Evolutionary conservation across 2,329 filamentous ascomycete genomes (phyloP), one percentile per base, ranked within the genome.

Genomic region (Cadophora gregata): DNA sequence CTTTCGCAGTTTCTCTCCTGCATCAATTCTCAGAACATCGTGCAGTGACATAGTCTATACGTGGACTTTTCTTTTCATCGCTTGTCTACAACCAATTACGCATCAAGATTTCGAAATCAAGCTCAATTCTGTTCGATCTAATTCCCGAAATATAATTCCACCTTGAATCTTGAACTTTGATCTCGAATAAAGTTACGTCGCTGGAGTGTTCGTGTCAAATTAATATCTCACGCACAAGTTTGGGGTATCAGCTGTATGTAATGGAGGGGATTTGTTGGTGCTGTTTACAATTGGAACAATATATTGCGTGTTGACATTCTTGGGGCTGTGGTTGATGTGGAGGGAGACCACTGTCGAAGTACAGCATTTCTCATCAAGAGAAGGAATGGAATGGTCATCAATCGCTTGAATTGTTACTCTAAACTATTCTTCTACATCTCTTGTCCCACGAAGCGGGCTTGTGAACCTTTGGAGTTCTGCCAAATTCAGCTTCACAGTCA

Each of bases 201-300:
- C 79, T 85, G 68, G 73, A 69, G 0, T 83, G 85, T 68, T 71
- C 88, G 5, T 88, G 86, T 74, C 69, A 84, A 14, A 78, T 85
- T 14, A 79, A 86, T 0, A 55, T 80, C 36, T 84, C 85, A 5
- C 77, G 79, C 0, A 24, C 76, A 14, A 71, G 71, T 1, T 78
- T 82, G 1, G 85, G 85, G 0, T 87, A 80, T 67, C 75, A 78
- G 45, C 74, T 87, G 1, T 77, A 81, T 24, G 76, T 79, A 63
- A 80, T 60, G 78, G 77, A 70, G 64, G 77, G 45, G 86, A 88
- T 71, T 72, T 85, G 67, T 62, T 75, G n/a, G 73, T 83, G 16
- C 56, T 85, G 62, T 67, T 81, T 25, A 76, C 70, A 0, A 81
- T 85, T 58, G 83, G 83, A 14, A 80, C 78, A 1, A 67, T 76